Base-by-base conservation (phyloP, 208 protist genomes). In the Leishmania amazonensis region DNA sequence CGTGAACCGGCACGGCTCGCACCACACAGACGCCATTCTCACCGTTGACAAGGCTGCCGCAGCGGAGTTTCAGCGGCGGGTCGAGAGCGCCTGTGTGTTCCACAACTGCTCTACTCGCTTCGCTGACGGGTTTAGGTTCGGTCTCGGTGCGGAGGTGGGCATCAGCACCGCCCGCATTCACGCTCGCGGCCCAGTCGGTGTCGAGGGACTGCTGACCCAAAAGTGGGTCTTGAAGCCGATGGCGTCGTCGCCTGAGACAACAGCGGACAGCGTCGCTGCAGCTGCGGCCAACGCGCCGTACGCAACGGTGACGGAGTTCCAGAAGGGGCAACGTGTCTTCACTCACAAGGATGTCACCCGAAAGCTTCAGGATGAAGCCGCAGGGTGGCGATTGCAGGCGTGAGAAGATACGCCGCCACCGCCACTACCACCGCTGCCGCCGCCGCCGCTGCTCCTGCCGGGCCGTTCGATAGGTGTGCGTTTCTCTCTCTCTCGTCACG, bases 71-170 rank as follows among this genome's bases (percentile, higher is more conserved):
- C 51, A 87, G 51, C 83, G 74, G 45, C 78, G 81, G 5, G 91
- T 98, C 9, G 96, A 98, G 80, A 93, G 91, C 24, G 97, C 97
- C 57, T 95, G 95, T 65, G 96, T 98, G 7, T 99, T 97, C 85
- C 93, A 96, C 79, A 99, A 99, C 85, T 88, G 87, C 67, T 96
- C 90, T 31, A 98, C 96, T 31, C 90, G 97, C 24, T 98, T 99
- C 81, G 96, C 96, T 2, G 96, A 99, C 77, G 96, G 95, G 49
- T 93, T 89, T 80, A 90, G 96, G 35, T 98, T 97, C 82, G 97
- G 97, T 17, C 89, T 99, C 40, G 97, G 97, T 15, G 96, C 95
- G n/a, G 98, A 99, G 86, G 96, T 99, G 28, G 98, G 97, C 76
- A 96, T 98, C 87, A 92, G 90, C 76, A 98, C 96, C 38, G 85